These are phyloP conservation scores for Areca catechu DNA, from an alignment of 176 grass and related monocot species.

Conservation along the genomic window DNA sequence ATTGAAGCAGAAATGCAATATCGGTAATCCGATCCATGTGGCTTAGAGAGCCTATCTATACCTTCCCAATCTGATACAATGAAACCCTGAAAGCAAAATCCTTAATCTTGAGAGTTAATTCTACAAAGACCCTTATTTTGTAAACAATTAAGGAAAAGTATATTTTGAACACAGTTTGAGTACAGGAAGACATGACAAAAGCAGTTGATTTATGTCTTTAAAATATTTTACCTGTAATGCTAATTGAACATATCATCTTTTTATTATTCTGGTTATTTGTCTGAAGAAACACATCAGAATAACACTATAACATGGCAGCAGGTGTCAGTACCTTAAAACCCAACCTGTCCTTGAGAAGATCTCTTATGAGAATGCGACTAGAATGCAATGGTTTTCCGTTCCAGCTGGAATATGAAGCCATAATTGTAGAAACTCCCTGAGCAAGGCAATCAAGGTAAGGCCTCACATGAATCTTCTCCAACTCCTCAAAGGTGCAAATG, in stretches of 20 bases:
- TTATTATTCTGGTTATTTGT: too few species aligned
- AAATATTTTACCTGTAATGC: background rate
- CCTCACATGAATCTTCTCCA: conserved; percentile 64
- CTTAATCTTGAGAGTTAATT: too few species aligned
- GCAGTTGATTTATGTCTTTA: too few species aligned
- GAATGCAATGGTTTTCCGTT: conserved; percentile 66
- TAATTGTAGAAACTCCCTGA: conserved; percentile 71
- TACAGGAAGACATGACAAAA: too few species aligned
- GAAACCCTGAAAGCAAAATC: conserved; percentile 61
- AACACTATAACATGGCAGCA: background rate
- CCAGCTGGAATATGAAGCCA: conserved; percentile 84
- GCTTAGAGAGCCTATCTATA: conserved; percentile 69
- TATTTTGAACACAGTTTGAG: too few species aligned
- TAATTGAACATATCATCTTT: background rate
- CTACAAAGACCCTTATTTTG: too few species aligned
- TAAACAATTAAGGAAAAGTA: too few species aligned
- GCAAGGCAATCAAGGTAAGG: conserved; percentile 74
- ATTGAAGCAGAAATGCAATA: conserved; percentile 68
- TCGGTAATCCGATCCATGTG: conserved; percentile 63
- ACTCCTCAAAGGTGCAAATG: conserved; percentile 57
- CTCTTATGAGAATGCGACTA: conserved; percentile 49
- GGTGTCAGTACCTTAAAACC: conserved; percentile 57
- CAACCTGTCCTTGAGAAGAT: conserved; percentile 76
- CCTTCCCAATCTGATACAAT: conserved; percentile 90
- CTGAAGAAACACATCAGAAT: background rate